Evolutionary conservation across 805 yeast genomes (phyloP).

Genomic region (Starmerella sp.): DNA sequence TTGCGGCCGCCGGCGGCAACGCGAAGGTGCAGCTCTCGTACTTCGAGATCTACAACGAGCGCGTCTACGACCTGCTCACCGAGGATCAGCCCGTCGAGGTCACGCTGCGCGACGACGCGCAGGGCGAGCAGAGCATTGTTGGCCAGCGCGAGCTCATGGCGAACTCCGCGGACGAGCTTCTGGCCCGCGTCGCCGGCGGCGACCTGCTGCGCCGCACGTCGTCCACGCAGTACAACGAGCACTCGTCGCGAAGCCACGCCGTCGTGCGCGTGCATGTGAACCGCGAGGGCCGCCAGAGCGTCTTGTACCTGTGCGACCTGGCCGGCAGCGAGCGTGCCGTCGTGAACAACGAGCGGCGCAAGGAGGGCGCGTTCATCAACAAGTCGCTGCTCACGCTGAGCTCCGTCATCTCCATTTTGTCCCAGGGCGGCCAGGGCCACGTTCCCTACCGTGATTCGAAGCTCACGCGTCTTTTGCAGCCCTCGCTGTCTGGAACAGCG

Average conservation of each 20-base stretch:
- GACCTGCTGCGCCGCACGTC: constrained; percentile 68
- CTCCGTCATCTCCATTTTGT: constrained; percentile 77
- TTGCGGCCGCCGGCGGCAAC: neutral
- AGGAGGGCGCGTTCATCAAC: constrained; percentile 89
- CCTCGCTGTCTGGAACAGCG: constrained; percentile 80
- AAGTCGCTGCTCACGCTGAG: constrained; percentile 83
- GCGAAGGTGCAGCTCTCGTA: constrained; percentile 53
- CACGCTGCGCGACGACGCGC: constrained; percentile 65
- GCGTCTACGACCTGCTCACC: constrained; percentile 62
- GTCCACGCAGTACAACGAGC: constrained; percentile 77
- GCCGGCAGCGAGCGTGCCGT: constrained; percentile 95
- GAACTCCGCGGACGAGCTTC: constrained; percentile 45
- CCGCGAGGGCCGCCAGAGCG: constrained; percentile 36
- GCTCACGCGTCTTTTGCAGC: constrained; percentile 78
- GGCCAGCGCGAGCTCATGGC: constrained; percentile 62
- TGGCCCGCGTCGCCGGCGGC: constrained; percentile 52
- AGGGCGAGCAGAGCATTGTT: constrained; percentile 58
- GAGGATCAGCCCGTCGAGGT: constrained; percentile 32
- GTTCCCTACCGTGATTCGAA: constrained; percentile 91
- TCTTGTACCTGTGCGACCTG: constrained; percentile 79
- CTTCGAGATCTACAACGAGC: constrained; percentile 79
- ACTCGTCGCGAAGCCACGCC: constrained; percentile 88
- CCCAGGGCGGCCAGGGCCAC: constrained; percentile 44
- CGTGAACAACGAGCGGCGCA: constrained; percentile 62
- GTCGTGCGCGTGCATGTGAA: constrained; percentile 59